Percentiles rank a stretch among this genome's conserved stretches.
These are phyloP conservation scores for Asterophora parasitica DNA, from an alignment of 768 basidiomycete species.

Conservation along the genomic window DNA sequence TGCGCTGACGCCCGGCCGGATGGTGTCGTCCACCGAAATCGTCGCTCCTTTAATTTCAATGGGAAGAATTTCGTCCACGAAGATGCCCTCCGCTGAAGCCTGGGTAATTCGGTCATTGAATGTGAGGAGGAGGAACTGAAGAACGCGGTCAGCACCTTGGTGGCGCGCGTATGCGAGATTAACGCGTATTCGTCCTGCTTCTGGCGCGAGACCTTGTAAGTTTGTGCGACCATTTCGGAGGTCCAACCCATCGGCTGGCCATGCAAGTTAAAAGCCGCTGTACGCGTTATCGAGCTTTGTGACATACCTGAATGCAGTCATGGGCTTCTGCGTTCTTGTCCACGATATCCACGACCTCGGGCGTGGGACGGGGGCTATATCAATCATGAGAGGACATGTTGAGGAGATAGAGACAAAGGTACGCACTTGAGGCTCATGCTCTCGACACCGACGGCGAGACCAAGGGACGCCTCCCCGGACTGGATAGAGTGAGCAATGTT, in stretches of 20 bases:
- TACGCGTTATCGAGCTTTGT: neutral
- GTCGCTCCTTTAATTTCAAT: slow-evolving; percentile 66
- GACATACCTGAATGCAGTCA: slow-evolving; percentile 67
- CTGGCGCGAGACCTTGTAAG: slow-evolving; percentile 70
- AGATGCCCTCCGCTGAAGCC: slow-evolving; percentile 68
- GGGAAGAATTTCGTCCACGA: slow-evolving; percentile 87
- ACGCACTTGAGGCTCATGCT: slow-evolving; percentile 78
- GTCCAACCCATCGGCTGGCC: slow-evolving; percentile 92
- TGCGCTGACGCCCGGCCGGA: slow-evolving; percentile 75
- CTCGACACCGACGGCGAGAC: slow-evolving; percentile 79
- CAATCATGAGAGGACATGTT: slow-evolving; percentile 3
- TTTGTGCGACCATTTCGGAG: slow-evolving; percentile 82
- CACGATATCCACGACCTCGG: slow-evolving; percentile 56
- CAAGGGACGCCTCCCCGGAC: slow-evolving; percentile 78
- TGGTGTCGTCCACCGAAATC: slow-evolving; percentile 79
- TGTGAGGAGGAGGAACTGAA: neutral
- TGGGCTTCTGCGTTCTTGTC: slow-evolving; percentile 57
- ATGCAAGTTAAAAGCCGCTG: neutral
- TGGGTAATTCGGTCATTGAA: slow-evolving; percentile 17
- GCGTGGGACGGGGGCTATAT: slow-evolving; percentile 67
- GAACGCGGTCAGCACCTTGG: slow-evolving; percentile 35
- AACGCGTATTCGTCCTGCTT: slow-evolving; percentile 89
- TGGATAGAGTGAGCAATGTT: slow-evolving; percentile 85
- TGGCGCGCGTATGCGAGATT: slow-evolving; percentile 80
- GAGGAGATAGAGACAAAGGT: neutral